phyloP scores from a whole-genome alignment of 2,329 filamentous ascomycete genomes.

The Arthrobotrys iridis region DNA sequence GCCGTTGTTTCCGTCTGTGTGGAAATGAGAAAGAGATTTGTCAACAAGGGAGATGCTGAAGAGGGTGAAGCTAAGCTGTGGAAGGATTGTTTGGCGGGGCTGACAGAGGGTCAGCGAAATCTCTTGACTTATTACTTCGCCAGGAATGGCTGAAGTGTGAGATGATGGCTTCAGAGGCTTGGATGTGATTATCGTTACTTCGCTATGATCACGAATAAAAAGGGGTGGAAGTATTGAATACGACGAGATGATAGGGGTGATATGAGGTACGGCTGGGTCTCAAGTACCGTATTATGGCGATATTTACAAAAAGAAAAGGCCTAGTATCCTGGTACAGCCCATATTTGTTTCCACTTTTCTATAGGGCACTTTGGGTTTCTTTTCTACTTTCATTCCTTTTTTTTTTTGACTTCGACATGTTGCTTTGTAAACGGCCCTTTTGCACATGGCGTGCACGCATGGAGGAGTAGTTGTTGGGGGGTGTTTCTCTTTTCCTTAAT shows the following conservation, averaged over 20 bases:
- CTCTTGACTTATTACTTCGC: slow-evolving; percentile 59
- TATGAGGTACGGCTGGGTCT: neutral
- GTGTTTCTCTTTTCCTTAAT: neutral
- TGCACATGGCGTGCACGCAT: neutral
- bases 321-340: neutral
- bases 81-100: slow-evolving; percentile 57
- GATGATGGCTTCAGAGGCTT: neutral
- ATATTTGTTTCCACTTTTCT: neutral
- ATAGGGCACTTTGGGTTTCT: neutral
- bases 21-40: slow-evolving; percentile 57
- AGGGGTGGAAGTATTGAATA: neutral
- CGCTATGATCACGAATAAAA: neutral
- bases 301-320: neutral
- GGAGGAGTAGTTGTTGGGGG: slow-evolving; percentile 6
- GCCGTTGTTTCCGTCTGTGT: slow-evolving; percentile 57
- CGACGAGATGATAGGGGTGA: neutral
- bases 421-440: slow-evolving; percentile 12
- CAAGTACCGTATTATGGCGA: neutral
- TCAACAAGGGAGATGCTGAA: slow-evolving; percentile 10
- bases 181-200: neutral
- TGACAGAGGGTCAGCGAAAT: slow-evolving; percentile 57
- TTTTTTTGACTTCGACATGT: neutral
- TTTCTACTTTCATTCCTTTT: neutral
- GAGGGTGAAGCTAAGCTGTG: slow-evolving; percentile 57
- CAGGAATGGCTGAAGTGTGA: slow-evolving; percentile 54